Evolutionary conservation across 78 protist species (phyloP), one percentile per base, ranked within the genome.

Genomic region (Salpingoeca rosetta): DNA sequence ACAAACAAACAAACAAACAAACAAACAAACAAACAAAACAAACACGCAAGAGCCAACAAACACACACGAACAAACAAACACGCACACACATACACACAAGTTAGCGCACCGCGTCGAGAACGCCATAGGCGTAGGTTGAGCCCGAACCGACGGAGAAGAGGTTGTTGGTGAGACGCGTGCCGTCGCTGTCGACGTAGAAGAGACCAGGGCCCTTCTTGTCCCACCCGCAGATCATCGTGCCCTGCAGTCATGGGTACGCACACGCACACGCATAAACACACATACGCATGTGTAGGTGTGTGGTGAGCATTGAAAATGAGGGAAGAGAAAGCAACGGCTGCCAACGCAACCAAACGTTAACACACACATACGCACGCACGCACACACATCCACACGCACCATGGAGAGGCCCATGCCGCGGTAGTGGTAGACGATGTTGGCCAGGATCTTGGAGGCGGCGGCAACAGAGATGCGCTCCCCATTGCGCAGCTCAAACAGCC

Each of bases 161-260:
- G 84, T 95, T 75, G 38, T 95, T 96, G 51, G 89, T 84, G 31
- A 98, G 44, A 44, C 99, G 90, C 43, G 97, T 94, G 57, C 99
- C 99, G 40, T 97, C 98, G 73, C 86, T 90, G 89, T 99, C 99
- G 45, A 95, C 95, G 86, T 95, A 97, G 92, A 82, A 99, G 80
- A 99, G 92, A 31, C 78, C 86, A 28, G 99, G 98, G 26, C 98
- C 99, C 77, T 84, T 40, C 77, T 96, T 83, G 87, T 98, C 99
- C 95, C 96, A 98, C 24, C 99, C 99, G 17, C 97, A 94, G 25
- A 99, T 87, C 99, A 99, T 98, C 26, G 99, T 96, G 42, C 99
- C 99, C n/a, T n/a, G n/a, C n/a, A n/a, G 93, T 90, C 83, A 24
- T 44, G 39, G 39, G 79, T 36, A 73, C 76, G 38, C 28, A 73